Conservation (phyloP, 768 basidiomycete species). For the Kwoniella shandongensis region DNA sequence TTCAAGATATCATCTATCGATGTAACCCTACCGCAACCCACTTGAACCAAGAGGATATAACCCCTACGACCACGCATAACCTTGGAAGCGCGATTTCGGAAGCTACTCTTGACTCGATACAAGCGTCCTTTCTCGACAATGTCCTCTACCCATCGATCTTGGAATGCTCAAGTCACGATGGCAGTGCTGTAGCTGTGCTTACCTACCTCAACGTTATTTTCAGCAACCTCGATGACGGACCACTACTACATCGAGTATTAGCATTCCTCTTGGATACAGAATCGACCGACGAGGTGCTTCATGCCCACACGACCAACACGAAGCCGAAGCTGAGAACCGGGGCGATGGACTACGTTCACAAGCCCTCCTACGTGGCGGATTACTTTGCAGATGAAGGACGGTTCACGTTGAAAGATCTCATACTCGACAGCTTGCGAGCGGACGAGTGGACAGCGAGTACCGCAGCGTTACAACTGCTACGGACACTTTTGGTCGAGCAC, state of each 20-base stretch:
- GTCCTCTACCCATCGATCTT: constrained; percentile 88
- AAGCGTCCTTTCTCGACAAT: constrained; percentile 84
- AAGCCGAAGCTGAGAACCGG: constrained; percentile 63
- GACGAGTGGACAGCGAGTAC: constrained; percentile 65
- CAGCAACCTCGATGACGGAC: constrained; percentile 41
- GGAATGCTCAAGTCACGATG: constrained; percentile 87
- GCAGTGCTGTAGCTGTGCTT: constrained; percentile 94
- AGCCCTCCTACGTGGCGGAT: constrained; percentile 59
- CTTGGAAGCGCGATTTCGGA: constrained; percentile 80
- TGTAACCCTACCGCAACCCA: constrained; percentile 19
- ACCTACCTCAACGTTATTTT: constrained; percentile 77
- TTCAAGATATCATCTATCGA: constrained; percentile 80
- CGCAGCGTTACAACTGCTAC: constrained; percentile 76
- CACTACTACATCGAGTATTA: constrained; percentile 25
- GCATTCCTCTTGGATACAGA: constrained; percentile 29
- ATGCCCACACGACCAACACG: neutral
- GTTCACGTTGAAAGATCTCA: constrained; percentile 86
- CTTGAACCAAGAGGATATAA: constrained; percentile 6
- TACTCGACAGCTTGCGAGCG: constrained; percentile 75
- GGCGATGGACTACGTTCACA: constrained; percentile 85
- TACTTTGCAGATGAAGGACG: constrained; percentile 86
- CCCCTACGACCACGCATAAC: constrained; percentile 55
- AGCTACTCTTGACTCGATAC: constrained; percentile 77
- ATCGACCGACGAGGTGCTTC: neutral
- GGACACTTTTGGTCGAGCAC: constrained; percentile 70